Evolutionary conservation across 345 rosid species (phyloP).

Genomic region (Triadica sebifera): DNA sequence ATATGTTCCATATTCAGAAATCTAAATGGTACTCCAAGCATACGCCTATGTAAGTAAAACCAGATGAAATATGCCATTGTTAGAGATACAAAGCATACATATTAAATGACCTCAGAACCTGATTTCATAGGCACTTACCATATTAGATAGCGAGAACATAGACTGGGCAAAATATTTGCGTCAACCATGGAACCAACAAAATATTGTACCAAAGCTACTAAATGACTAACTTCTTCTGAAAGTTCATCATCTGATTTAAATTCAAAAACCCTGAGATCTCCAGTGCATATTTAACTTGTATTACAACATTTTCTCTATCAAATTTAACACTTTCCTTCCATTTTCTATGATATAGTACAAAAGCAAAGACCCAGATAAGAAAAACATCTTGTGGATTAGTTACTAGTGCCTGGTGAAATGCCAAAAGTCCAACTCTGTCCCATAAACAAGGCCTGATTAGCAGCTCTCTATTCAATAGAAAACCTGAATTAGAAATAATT

Average conservation of each 20-base stretch:
- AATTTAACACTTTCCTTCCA: conserved; percentile 65
- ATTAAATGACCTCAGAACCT: neutral
- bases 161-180: conserved; percentile 27
- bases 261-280: conserved; percentile 55
- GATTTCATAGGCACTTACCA: conserved; percentile 43
- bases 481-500: conserved; percentile 4
- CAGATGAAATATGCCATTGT: too few relatives aligned
- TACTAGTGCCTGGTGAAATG: conserved; percentile 80
- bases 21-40: neutral
- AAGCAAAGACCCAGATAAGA: conserved; percentile 65
- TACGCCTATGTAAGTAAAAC: neutral
- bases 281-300: conserved; percentile 41
- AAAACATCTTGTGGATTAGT: conserved; percentile 68
- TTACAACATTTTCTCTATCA: conserved; percentile 49
- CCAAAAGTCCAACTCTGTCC: conserved; percentile 77
- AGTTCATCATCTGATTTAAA: conserved; percentile 55
- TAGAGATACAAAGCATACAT: neutral
- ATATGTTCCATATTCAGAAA: neutral
- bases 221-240: conserved; percentile 52
- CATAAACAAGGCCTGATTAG: conserved; percentile 19
- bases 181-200: conserved; percentile 45
- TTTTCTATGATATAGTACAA: conserved; percentile 58
- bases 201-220: conserved; percentile 49
- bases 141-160: conserved; percentile 42
- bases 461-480: conserved; percentile 3